These are phyloP conservation scores for Calonectria pseudoreteaudii DNA, from an alignment of 2,329 filamentous ascomycete species.

Conservation along the genomic window DNA sequence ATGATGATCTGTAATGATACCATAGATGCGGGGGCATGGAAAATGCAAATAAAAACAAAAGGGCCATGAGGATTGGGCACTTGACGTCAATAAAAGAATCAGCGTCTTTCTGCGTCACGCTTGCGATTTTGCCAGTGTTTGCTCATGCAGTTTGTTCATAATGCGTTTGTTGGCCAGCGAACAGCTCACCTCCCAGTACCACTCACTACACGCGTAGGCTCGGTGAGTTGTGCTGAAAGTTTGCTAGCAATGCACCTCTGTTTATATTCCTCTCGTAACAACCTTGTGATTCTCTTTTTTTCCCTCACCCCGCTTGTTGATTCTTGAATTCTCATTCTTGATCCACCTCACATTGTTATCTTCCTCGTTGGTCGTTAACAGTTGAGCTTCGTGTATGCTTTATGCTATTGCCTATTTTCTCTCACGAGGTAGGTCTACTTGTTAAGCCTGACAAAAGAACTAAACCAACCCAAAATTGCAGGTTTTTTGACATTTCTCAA, in stretches of 20 bases:
- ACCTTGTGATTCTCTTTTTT: background rate
- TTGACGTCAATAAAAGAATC: conserved; percentile 33
- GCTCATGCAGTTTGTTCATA: background rate
- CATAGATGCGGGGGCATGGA: conserved; percentile 49
- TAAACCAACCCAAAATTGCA: background rate
- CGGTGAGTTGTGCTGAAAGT: background rate
- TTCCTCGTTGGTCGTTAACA: background rate
- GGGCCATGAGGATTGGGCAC: conserved; percentile 40
- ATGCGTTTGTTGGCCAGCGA: background rate
- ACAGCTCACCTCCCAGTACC: background rate
- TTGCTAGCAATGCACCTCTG: background rate
- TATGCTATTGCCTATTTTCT: background rate
- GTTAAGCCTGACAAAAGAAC: background rate
- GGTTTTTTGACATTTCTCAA: background rate
- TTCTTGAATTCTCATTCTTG: background rate
- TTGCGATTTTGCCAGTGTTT: background rate
- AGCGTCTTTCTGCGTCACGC: background rate
- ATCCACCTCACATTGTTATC: background rate
- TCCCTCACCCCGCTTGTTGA: background rate
- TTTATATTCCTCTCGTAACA: background rate
- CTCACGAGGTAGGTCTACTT: background rate
- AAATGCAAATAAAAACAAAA: conserved; percentile 39
- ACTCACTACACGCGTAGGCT: background rate
- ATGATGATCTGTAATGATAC: conserved; percentile 54
- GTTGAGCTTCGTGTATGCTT: background rate